These are phyloP conservation scores for Alternaria hordeiaustralica DNA, from an alignment of 2,329 filamentous ascomycete species.

Conservation along the genomic window DNA sequence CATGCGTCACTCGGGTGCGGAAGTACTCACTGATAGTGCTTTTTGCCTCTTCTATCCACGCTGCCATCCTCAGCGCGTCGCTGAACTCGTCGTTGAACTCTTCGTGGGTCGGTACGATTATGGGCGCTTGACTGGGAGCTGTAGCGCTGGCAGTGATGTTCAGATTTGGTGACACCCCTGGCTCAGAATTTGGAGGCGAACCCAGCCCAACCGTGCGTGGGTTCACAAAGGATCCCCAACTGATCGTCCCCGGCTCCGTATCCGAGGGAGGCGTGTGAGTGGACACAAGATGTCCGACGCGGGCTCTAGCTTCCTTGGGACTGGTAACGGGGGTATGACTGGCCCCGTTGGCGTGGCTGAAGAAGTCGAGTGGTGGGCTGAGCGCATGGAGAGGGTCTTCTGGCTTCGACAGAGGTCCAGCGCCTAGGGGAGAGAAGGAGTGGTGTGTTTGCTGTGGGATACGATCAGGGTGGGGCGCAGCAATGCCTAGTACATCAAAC, in stretches of 20 bases:
- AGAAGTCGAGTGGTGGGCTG: conserved; percentile 39
- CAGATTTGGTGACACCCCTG: conserved; percentile 40
- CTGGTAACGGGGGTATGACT: conserved; percentile 20
- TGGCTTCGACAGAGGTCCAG: conserved; percentile 48
- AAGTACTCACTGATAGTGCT: conserved; percentile 41
- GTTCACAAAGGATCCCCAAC: conserved; percentile 50
- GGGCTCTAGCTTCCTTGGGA: conserved; percentile 31
- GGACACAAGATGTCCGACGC: conserved; percentile 47
- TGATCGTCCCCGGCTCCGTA: conserved; percentile 50
- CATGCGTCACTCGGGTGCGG: neutral
- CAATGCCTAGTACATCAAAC: conserved; percentile 60
- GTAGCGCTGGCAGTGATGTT: conserved; percentile 26
- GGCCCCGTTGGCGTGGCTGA: conserved; percentile 25
- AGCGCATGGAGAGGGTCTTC: conserved; percentile 50
- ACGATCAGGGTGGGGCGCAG: conserved; percentile 54
- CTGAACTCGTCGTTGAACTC: conserved; percentile 18
- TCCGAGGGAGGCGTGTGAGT: conserved; percentile 56
- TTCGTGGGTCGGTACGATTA: conserved; percentile 32
- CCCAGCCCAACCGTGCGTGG: conserved; percentile 46
- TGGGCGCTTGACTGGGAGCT: conserved; percentile 30
- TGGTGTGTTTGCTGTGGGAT: conserved; percentile 32
- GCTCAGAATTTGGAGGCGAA: conserved; percentile 50
- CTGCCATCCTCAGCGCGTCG: conserved; percentile 33
- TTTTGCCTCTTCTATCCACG: conserved; percentile 42
- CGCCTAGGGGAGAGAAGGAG: conserved; percentile 42